Percentiles rank a stretch among this genome's conserved stretches.
Conservation (phyloP, 1,284 basidiomycete genomes). For the Apiotrichum mycotoxinovorans region DNA sequence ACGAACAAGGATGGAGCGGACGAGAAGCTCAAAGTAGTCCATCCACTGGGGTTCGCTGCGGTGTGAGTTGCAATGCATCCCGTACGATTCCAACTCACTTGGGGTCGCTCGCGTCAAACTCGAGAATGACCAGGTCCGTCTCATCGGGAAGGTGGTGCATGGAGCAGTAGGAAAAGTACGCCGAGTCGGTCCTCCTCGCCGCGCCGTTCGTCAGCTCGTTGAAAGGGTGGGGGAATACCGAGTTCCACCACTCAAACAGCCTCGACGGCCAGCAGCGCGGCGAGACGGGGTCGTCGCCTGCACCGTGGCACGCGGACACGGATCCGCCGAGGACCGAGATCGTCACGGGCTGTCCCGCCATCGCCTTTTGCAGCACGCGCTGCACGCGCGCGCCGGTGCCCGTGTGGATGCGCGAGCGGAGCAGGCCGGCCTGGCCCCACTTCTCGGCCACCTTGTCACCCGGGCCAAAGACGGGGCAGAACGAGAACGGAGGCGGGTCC, state of each 20-base stretch:
- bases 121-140: slow-evolving; percentile 86
- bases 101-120: slow-evolving; percentile 83
- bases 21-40: slow-evolving; percentile 81
- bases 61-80: slow-evolving; percentile 1
- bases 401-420: slow-evolving; percentile 72
- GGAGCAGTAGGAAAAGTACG: slow-evolving; percentile 89
- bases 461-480: slow-evolving; percentile 82
- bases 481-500: slow-evolving; percentile 73
- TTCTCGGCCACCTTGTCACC: slow-evolving; percentile 70
- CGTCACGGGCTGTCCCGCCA: slow-evolving; percentile 81
- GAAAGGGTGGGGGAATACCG: slow-evolving; percentile 87
- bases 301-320: slow-evolving; percentile 87
- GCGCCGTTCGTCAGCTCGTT: slow-evolving; percentile 96
- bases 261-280: slow-evolving; percentile 81
- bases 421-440: slow-evolving; percentile 69
- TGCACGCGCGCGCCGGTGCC: slow-evolving; percentile 80
- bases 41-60: slow-evolving; percentile 65
- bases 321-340: slow-evolving; percentile 88
- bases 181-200: slow-evolving; percentile 78
- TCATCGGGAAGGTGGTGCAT: slow-evolving; percentile 85
- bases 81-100: slow-evolving; percentile 62
- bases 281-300: slow-evolving; percentile 84
- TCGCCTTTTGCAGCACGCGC: slow-evolving; percentile 74
- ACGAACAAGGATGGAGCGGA: slow-evolving; percentile 59
- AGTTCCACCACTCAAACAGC: slow-evolving; percentile 94